Base-by-base conservation (phyloP, 2,329 filamentous ascomycete species). In the Ascochyta koolunga region DNA sequence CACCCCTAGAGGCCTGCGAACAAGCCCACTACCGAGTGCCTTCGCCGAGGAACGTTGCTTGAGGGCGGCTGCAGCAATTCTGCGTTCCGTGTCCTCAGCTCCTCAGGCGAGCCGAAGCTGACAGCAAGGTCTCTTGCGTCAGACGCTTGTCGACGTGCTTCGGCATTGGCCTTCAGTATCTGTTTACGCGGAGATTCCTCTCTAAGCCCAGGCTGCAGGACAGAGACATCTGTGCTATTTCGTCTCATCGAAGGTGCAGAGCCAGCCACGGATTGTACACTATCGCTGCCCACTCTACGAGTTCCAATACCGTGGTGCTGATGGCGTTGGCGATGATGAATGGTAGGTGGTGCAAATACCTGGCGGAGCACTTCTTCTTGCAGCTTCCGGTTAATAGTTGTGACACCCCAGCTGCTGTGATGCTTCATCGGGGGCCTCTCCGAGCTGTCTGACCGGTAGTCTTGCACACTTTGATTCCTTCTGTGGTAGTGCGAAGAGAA, bases 361-460 rank as follows among this genome's bases (percentile, higher is more conserved):
- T 97, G 93, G 33, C 92, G 90, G 68, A 97, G 89, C 0, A 97
- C 92, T 72, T 96, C 91, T 70, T 96, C 93, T 55, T 93, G 88
- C 33, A 98, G 77, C 54, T 88, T 86, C 65, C 90, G 89, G 71
- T 98, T 98, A 54, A 97, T 90, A 19, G 89, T 93, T 0, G 93
- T 97, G 15, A 92, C 91, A 7, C 93, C 93, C 93, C 93, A 97
- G 57, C 83, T 86, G 42, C 79, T 76, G 29, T 79, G 77, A 41
- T 81, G 79, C 44, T 78, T 80, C 39, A 81, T 76, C 24, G 79
- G 62, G 24, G 78, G 78, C 35, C 79, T 68, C 5, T 60, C 51
- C 4, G 65, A 61, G 35, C 58, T 70, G 29, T 62, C 59, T 36
- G 66, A 50, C 6, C 40, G 45, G 22, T 66, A 60, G 11, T 66